Conservation (phyloP, 176 grass and related monocot genomes). For the Raddia guianensis region DNA sequence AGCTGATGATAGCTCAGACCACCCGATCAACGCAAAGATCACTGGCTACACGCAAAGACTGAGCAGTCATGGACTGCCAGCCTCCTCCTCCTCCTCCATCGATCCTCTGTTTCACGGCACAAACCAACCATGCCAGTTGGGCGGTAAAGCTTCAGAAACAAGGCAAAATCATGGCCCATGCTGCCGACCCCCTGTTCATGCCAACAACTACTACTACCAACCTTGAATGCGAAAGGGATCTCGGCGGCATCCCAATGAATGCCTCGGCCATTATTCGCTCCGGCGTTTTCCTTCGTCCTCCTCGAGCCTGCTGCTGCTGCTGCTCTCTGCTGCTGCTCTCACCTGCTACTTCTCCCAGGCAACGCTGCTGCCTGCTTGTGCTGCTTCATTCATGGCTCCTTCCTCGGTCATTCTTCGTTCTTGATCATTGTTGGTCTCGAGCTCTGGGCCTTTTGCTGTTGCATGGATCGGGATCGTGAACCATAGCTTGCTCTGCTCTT, state of each 20-base stretch:
- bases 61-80: conserved; percentile 26
- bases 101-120: conserved; percentile 19
- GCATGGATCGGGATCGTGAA: background rate
- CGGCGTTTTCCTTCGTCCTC: conserved; percentile 11
- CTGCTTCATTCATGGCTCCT: background rate
- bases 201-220: background rate
- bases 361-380: background rate
- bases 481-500: background rate
- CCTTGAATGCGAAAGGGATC: conserved; percentile 20
- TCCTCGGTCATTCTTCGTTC: too few relatives aligned
- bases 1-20: background rate
- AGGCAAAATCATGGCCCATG: background rate
- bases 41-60: background rate
- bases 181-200: background rate
- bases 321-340: background rate
- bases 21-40: background rate
- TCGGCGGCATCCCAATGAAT: background rate
- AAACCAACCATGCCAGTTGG: background rate
- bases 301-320: background rate
- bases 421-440: background rate
- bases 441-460: background rate
- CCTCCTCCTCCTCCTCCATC: background rate
- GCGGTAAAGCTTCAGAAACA: conserved; percentile 25
- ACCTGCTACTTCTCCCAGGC: background rate
- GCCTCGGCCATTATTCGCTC: background rate